Percentiles rank a stretch among this genome's conserved stretches.
These are phyloP conservation scores for Trichosporon coremiiforme DNA, from an alignment of 1,284 basidiomycete species.

Conservation along the genomic window DNA sequence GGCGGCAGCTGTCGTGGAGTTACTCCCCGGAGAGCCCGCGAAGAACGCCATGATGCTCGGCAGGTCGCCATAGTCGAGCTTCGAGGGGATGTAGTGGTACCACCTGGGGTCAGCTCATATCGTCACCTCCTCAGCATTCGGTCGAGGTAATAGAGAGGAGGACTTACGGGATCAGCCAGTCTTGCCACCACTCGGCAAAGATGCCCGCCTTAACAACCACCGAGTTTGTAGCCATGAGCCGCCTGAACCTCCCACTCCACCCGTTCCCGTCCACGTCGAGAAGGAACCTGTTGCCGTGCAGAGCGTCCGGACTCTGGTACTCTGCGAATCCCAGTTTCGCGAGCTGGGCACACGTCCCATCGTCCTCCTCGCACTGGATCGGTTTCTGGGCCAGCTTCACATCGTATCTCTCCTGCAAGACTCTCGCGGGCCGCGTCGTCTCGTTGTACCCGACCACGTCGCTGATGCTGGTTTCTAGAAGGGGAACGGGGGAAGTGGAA, in stretches of 20 bases:
- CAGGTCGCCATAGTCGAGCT: conserved; percentile 54
- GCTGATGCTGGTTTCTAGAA: conserved; percentile 41
- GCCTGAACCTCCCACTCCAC: conserved; percentile 54
- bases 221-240: conserved; percentile 57
- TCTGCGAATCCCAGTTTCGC: conserved; percentile 48
- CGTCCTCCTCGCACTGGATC: conserved; percentile 50
- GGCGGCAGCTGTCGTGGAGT: conserved; percentile 36
- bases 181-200: conserved; percentile 55
- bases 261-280: conserved; percentile 58
- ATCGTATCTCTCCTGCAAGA: conserved; percentile 48
- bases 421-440: conserved; percentile 30
- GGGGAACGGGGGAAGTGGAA: conserved; percentile 18
- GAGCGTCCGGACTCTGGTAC: conserved; percentile 31
- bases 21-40: conserved; percentile 47
- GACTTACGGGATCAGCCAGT: conserved; percentile 54
- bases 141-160: too few species aligned
- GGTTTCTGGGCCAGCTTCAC: conserved; percentile 48
- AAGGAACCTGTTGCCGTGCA: conserved; percentile 28
- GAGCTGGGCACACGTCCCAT: conserved; percentile 56
- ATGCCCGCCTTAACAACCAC: conserved; percentile 58
- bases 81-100: conserved; percentile 55
- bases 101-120: conserved; percentile 41
- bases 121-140: too few species aligned
- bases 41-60: conserved; percentile 55
- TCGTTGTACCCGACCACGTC: conserved; percentile 17